phyloP scores from a whole-genome alignment of 768 basidiomycete genomes.

The Leccinum ochraceum region DNA sequence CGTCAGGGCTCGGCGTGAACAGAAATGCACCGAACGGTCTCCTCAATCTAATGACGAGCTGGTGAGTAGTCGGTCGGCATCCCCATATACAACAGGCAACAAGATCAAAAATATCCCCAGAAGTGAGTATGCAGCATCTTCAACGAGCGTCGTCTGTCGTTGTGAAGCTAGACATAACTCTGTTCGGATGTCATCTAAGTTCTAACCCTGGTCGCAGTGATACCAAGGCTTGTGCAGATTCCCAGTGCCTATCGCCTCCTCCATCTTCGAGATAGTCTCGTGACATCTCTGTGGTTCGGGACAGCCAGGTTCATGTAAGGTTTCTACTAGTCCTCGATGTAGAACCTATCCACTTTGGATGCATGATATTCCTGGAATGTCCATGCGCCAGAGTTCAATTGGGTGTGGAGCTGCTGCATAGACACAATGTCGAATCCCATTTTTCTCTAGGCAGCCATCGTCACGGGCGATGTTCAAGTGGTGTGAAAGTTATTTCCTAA shows the following conservation, averaged over 20 bases:
- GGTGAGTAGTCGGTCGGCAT: constrained; percentile 8
- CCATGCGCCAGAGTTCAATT: constrained; percentile 7
- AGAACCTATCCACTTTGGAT: constrained; percentile 9
- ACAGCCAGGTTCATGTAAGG: not conserved
- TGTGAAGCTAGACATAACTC: constrained; percentile 4
- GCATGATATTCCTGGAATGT: constrained; percentile 12
- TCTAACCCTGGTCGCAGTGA: constrained; percentile 1
- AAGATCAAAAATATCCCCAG: constrained; percentile 5
- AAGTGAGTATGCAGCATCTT: constrained; percentile 12
- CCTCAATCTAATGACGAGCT: not conserved
- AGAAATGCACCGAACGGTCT: not conserved
- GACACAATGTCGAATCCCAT: no score
- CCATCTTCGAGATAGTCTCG: constrained; percentile 8
- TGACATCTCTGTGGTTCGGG: constrained; percentile 11
- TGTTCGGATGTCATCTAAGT: not conserved
- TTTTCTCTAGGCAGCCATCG: not conserved
- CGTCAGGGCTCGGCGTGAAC: not conserved
- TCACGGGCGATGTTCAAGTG: constrained; percentile 10
- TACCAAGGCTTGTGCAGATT: not conserved
- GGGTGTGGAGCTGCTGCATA: no score
- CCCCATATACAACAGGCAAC: constrained; percentile 10
- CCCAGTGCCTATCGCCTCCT: not conserved
- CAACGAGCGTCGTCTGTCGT: constrained; percentile 4
- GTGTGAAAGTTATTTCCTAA: constrained; percentile 7
- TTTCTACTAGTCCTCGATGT: constrained; percentile 1